phyloP scores from a whole-genome alignment of 1,139 yeast species.

The Debaryomycetaceae sp. region DNA sequence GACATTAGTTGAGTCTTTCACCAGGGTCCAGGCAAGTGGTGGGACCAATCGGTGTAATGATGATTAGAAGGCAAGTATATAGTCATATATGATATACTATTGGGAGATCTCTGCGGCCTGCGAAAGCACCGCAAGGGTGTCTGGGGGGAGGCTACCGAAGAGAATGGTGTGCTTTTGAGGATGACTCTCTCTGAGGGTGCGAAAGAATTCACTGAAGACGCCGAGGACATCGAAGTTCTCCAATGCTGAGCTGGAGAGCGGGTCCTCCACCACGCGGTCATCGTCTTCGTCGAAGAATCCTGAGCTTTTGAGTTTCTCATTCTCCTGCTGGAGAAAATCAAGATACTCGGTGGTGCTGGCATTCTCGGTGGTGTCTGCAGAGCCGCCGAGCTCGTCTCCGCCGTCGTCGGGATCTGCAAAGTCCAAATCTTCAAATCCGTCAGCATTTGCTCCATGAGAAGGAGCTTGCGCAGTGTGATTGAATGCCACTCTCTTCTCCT shows the following conservation, averaged over 20 bases:
- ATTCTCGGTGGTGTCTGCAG: constrained; percentile 3
- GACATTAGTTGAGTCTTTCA: too few species aligned
- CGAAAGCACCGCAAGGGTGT: constrained; percentile 3
- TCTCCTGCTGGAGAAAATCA: constrained; percentile 42
- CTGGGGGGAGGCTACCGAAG: constrained; percentile 11
- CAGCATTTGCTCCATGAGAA: constrained; percentile 2
- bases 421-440: constrained; percentile 21
- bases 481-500: constrained; percentile 53
- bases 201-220: constrained; percentile 15
- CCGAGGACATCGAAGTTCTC: constrained; percentile 66
- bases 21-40: too few species aligned
- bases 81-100: too few species aligned
- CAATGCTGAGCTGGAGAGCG: constrained; percentile 72
- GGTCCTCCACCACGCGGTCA: constrained; percentile 72
- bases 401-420: constrained; percentile 23
- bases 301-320: constrained; percentile 33
- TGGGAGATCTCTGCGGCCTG: too few species aligned
- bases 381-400: constrained; percentile 14
- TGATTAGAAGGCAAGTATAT: too few species aligned
- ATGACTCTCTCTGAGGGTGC: constrained; percentile 8
- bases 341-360: constrained; percentile 34
- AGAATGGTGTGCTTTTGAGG: constrained; percentile 8
- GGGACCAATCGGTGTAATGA: too few species aligned
- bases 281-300: constrained; percentile 44
- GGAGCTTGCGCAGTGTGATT: constrained; percentile 33